Evolutionary conservation across 345 rosid species (phyloP).

Genomic region (Eucalyptus erythrocorys): DNA sequence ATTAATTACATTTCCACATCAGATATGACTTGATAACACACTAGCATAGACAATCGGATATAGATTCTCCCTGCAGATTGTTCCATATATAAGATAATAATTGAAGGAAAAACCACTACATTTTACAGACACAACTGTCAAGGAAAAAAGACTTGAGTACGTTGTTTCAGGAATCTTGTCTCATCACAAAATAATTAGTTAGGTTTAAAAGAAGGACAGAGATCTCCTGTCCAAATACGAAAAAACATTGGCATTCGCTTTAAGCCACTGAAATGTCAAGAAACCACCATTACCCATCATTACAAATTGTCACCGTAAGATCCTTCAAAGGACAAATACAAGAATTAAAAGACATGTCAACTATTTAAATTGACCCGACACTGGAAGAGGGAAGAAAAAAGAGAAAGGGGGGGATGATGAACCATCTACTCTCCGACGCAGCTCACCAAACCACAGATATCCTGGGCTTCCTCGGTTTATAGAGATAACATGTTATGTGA

Average conservation of each 20-base stretch:
- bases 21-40: not conserved
- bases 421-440: not conserved
- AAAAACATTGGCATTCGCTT: not conserved
- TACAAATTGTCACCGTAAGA: not conserved
- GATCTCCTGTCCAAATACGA: not conserved
- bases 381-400: not conserved
- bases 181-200: not conserved
- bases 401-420: not conserved
- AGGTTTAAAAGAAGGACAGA: not conserved
- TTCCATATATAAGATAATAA: not conserved
- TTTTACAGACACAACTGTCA: not conserved
- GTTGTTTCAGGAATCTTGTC: not conserved
- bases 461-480: not conserved
- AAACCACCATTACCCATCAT: not conserved
- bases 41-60: not conserved
- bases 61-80: not conserved
- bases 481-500: not conserved
- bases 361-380: not conserved
- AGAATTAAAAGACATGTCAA: not conserved
- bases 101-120: not conserved
- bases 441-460: not conserved
- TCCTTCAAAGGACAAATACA: not conserved
- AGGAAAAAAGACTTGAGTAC: not conserved
- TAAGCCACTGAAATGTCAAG: not conserved
- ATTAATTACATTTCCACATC: not conserved